Conservation (phyloP, 768 basidiomycete species). For the Obba rivulosa region DNA sequence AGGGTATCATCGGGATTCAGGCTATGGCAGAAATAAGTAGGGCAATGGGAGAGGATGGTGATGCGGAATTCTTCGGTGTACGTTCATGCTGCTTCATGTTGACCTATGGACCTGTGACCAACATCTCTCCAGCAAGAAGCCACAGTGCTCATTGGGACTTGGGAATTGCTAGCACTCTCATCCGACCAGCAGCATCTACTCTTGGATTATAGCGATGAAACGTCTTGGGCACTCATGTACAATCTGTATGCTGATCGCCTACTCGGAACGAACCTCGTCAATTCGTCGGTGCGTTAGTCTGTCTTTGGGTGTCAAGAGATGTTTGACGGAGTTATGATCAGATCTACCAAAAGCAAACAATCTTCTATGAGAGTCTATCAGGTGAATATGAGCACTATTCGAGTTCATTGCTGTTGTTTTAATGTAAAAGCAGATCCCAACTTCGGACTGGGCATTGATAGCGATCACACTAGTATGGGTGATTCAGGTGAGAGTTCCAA, state of each 20-base stretch:
- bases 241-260: conserved; percentile 9
- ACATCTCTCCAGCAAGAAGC: not conserved
- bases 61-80: conserved; percentile 13
- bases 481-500: not conserved
- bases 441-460: not conserved
- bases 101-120: not conserved
- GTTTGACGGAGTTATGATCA: not conserved
- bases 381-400: not conserved
- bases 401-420: not conserved
- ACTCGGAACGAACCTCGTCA: conserved; percentile 3
- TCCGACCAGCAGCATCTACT: not conserved
- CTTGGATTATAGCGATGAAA: not conserved
- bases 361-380: not conserved
- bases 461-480: not conserved
- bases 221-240: conserved; percentile 7
- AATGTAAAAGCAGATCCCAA: not conserved
- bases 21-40: conserved; percentile 17
- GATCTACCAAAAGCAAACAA: not conserved
- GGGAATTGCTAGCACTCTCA: conserved; percentile 2
- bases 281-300: not conserved
- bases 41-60: conserved; percentile 5
- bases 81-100: not conserved
- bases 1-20: conserved; percentile 20
- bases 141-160: not conserved
- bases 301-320: not conserved